Conservation (phyloP, 305 asterid genomes). For the Fraxinus greggii region DNA sequence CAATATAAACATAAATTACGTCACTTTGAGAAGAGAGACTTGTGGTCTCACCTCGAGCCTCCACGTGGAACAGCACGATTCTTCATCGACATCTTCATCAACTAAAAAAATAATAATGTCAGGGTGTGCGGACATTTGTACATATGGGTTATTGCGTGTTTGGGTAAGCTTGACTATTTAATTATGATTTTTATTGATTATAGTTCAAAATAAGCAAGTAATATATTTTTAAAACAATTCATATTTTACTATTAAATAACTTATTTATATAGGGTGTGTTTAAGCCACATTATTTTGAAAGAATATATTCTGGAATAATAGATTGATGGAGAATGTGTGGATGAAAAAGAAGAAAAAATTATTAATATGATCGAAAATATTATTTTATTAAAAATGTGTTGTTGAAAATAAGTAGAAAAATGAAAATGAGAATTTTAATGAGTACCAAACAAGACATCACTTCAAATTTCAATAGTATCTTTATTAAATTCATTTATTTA, state of each 20-base stretch:
- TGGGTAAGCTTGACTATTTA: neutral
- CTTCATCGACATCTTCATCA: constrained; percentile 22
- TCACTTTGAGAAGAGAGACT: constrained; percentile 5
- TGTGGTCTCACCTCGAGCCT: constrained; percentile 13
- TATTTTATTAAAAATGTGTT: too few species aligned
- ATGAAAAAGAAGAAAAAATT: too few species aligned
- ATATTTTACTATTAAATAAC: neutral
- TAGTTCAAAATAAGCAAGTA: neutral
- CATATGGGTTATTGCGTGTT: neutral
- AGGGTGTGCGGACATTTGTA: neutral
- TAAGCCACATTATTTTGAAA: too few species aligned
- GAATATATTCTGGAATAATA: too few species aligned
- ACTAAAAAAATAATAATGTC: neutral
- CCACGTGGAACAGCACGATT: constrained; percentile 37
- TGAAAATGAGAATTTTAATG: too few species aligned
- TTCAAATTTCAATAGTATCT: too few species aligned
- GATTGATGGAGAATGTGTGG: too few species aligned
- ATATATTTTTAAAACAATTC: neutral
- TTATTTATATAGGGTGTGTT: neutral
- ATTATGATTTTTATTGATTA: too few species aligned
- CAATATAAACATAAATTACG: neutral
- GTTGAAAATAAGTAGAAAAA: too few species aligned
- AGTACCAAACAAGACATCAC: too few species aligned
- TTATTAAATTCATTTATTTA: too few species aligned
- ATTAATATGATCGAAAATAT: too few species aligned